A percentile compares a stretch with the other conserved stretches of the same genome.
Conservation (phyloP, 495 filamentous ascomycete species). For the Lasiosphaeris hirsuta region DNA sequence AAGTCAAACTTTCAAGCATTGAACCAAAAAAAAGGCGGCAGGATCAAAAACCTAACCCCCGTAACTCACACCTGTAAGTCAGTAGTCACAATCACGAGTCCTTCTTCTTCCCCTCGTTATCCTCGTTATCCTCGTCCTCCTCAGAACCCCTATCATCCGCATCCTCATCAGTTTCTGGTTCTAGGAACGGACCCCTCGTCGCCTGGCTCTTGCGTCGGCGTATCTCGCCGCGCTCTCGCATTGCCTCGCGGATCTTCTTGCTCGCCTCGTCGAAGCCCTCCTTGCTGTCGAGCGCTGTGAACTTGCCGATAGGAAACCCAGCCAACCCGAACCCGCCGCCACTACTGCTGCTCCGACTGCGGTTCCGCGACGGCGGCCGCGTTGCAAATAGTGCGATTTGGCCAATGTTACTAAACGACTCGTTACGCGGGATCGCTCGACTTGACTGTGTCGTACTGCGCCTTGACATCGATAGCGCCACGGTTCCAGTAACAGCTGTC, state of each 20-base stretch:
- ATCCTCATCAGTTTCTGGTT: slow-evolving; percentile 25
- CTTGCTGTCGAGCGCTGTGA: slow-evolving; percentile 69
- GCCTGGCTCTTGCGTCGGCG: slow-evolving; percentile 66
- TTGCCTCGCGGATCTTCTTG: slow-evolving; percentile 78
- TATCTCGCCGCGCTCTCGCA: slow-evolving; percentile 77
- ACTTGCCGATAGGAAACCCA: slow-evolving; percentile 63
- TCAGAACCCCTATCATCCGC: slow-evolving; percentile 33
- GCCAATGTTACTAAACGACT: slow-evolving; percentile 85
- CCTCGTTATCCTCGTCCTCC: slow-evolving; percentile 23
- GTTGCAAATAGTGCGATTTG: slow-evolving; percentile 86
- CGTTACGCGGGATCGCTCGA: slow-evolving; percentile 72
- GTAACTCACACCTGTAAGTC: neutral
- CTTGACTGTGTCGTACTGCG: slow-evolving; percentile 44
- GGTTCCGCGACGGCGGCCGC: slow-evolving; percentile 67
- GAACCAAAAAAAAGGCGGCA: no score
- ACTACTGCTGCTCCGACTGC: slow-evolving; percentile 68
- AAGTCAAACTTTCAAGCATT: no score
- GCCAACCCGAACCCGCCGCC: slow-evolving; percentile 44
- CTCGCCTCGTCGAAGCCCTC: slow-evolving; percentile 79
- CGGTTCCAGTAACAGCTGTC: slow-evolving; percentile 13
- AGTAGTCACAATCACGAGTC: slow-evolving; percentile 8
- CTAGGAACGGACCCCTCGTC: slow-evolving; percentile 29
- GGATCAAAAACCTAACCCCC: neutral
- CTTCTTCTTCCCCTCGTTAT: slow-evolving; percentile 27
- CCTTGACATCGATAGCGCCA: slow-evolving; percentile 17